Percentiles rank a stretch among this genome's conserved stretches.
phyloP scores from a whole-genome alignment of 176 grass and related monocot genomes.

The Olyra latifolia region DNA sequence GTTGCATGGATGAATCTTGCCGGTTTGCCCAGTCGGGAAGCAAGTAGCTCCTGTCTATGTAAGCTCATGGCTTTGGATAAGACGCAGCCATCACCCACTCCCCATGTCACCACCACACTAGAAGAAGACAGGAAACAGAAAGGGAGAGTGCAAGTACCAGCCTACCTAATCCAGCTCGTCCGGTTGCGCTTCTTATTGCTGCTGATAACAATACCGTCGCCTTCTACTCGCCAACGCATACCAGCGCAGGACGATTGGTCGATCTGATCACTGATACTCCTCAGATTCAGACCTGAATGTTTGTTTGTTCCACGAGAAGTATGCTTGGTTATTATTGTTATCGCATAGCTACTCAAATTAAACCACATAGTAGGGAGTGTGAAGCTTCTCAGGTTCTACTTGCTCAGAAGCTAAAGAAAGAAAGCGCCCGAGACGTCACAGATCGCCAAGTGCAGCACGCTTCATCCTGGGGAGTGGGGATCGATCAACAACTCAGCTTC shows the following conservation, averaged over 20 bases:
- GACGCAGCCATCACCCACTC: slow-evolving; percentile 2
- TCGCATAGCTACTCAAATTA: not conserved
- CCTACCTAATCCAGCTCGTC: not conserved
- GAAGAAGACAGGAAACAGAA: not conserved
- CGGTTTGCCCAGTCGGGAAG: not conserved
- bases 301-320: not conserved
- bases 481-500: not conserved
- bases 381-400: not conserved
- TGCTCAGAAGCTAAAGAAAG: not conserved
- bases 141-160: not conserved
- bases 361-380: not conserved
- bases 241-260: not conserved
- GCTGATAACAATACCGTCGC: not conserved
- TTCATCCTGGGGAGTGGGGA: not conserved
- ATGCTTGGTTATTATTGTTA: not conserved
- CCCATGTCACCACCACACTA: not conserved
- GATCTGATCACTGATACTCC: not conserved
- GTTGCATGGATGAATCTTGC: not conserved
- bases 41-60: not conserved
- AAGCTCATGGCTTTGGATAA: slow-evolving; percentile 23
- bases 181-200: not conserved
- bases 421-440: not conserved
- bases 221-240: slow-evolving; percentile 1
- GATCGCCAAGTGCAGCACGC: not conserved
- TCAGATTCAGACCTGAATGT: not conserved